Evolutionary conservation across 2,329 filamentous ascomycete species (phyloP).

Genomic region (Achaetomium macrosporum): DNA sequence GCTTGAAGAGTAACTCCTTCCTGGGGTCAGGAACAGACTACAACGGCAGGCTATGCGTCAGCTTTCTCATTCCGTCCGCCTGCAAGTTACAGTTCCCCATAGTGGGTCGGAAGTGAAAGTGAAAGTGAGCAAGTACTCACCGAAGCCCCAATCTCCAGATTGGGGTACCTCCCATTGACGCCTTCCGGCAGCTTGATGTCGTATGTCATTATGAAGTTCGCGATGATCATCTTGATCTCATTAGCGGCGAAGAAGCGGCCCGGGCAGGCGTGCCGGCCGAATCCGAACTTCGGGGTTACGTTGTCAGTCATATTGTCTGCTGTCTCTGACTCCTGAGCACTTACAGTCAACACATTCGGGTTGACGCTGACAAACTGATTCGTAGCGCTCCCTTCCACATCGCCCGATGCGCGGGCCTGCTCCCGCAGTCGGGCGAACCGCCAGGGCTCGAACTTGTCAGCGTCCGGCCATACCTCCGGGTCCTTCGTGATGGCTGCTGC

Average conservation of each 20-base stretch:
- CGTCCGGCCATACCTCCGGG: constrained; percentile 31
- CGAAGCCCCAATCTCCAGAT: constrained; percentile 20
- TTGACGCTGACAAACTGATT: constrained; percentile 38
- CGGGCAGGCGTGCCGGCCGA: constrained; percentile 37
- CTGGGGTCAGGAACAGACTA: constrained; percentile 23
- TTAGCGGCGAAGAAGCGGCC: constrained; percentile 36
- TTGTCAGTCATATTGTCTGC: background rate
- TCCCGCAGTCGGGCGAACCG: constrained; percentile 35
- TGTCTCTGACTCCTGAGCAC: background rate
- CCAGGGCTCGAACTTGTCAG: constrained; percentile 35
- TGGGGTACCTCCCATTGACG: constrained; percentile 23
- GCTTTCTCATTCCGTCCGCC: background rate
- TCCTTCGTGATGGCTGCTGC: constrained; percentile 34
- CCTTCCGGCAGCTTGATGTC: constrained; percentile 27
- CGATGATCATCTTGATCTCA: constrained; percentile 34
- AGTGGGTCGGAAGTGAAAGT: background rate
- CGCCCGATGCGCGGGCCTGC: constrained; percentile 22
- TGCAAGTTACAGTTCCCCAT: background rate
- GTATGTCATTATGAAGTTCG: constrained; percentile 26
- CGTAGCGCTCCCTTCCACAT: constrained; percentile 28
- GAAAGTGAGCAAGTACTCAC: constrained; percentile 8
- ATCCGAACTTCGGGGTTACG: constrained; percentile 29
- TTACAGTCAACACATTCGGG: constrained; percentile 26
- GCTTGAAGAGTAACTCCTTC: constrained; percentile 25
- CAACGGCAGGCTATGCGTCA: background rate